Evolutionary conservation across 2,329 filamentous ascomycete genomes (phyloP), one percentile per base, ranked within the genome.

Genomic region (Lasiodiplodia gonubiensis): DNA sequence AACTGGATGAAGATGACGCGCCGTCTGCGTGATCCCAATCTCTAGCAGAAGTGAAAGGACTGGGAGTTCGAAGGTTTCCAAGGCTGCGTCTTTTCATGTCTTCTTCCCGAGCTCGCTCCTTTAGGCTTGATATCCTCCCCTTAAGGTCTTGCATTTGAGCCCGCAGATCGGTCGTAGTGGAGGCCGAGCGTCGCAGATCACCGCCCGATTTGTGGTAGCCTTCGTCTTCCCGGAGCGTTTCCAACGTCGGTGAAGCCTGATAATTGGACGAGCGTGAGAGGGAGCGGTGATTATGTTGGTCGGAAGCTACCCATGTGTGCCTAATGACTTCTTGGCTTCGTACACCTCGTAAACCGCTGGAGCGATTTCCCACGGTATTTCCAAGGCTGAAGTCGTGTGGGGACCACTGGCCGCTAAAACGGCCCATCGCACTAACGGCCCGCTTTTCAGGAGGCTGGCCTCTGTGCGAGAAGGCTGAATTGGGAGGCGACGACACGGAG

Each of bases 61-160:
- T 95, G 0, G 90, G 89, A 1, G 89, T 90, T 46, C 92, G 87
- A 68, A 94, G 79, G 73, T 87, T 93, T 72, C 92, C 90, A 64
- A 94, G 78, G 76, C 92, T 97, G 66, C 89, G 87, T 61, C 93
- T 86, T 73, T 92, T 89, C 73, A 96, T 78, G 72, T 87, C 93
- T 72, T 97, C 93, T 68, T 91, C 91, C 23, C 91, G 87, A 0
- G 92, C 91, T 72, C 92, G 90, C 70, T 93, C 89, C 72, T 92
- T 90, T 51, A 97, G 79, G 18, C 84, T 90, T 1, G 92, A 94
- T 42, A 97, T 93, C 73, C 93, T 92, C 68, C 91, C 92, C 75
- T 93, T 94, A 55, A 97, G 83, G 64, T 91, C 92, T 67, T 91
- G 89, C 86, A 97, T 92, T 76, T 97, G 93, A 71, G 93, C 90